Base-by-base conservation (phyloP, 768 basidiomycete species). In the Mycena filopes region DNA sequence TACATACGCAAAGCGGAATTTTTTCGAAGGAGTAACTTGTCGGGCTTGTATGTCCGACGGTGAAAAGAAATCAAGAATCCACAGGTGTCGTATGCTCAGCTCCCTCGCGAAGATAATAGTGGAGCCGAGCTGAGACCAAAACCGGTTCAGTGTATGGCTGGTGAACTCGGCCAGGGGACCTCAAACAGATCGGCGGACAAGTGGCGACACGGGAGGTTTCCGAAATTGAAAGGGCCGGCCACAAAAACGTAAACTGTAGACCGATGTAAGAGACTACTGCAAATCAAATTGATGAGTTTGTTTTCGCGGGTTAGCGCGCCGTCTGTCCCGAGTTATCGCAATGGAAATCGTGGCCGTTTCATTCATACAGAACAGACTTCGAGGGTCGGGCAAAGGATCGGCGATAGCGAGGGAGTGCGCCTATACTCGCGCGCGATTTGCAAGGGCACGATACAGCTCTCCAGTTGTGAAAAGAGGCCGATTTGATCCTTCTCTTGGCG, bases 401-500 rank as follows among this genome's bases (percentile, higher is more conserved):
- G 43, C 65, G 60, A 57, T 56, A 58, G 42, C 43, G 49, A 53
- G 65, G n/a, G 36, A 50, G 11, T 56, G 47, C 18, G 23, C 33
- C 57, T n/a, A 33, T 41, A 54, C 53, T 43, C 36, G 46, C 28
- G 28, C 46, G 51, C 57, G 67, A 55, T 68, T 68, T 58, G 45
- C 47, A 65, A 58, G 55, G 55, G 45, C 57, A 11, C 56, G 49
- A 56, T 31, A 42, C 47, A 25, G 48, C 43, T 46, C 26, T n/a
- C 36, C 36, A 36, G 29, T 60, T 56, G 21, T 45, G 50, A 36
- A 46, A 23, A 43, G 26, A 15, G 23, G 33, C 12, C 64, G 68
- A 69, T 69, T 45, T 65, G 64, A 63, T 66, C 51, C 67, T 45
- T 26, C 29, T 46, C 58, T 61, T 57, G 60, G 63, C 64, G n/a